These are phyloP conservation scores for Aspergillus sp. DNA, from an alignment of 2,329 filamentous ascomycete species.

Conservation along the genomic window DNA sequence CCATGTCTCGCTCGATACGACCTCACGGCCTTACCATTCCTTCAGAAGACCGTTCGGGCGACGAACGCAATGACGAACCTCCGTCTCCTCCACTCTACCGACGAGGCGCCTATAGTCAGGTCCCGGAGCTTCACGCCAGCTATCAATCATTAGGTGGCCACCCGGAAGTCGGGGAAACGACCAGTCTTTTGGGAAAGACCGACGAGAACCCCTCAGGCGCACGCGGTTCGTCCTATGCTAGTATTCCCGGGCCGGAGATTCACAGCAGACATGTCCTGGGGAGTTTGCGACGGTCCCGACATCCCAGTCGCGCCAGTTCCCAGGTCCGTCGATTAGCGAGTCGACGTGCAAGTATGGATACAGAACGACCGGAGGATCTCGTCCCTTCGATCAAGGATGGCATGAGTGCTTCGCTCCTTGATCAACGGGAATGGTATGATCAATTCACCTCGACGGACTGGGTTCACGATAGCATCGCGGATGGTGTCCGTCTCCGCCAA, in stretches of 20 bases:
- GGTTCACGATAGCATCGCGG: slow-evolving; percentile 95
- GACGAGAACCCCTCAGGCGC: slow-evolving; percentile 10
- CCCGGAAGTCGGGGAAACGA: slow-evolving; percentile 26
- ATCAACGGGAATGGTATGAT: slow-evolving; percentile 96
- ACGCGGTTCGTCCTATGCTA: slow-evolving; percentile 30
- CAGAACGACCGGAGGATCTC: slow-evolving; percentile 22
- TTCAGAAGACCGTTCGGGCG: slow-evolving; percentile 6
- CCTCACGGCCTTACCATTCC: slow-evolving; percentile 15
- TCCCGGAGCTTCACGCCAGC: slow-evolving; percentile 22
- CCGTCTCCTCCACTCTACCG: slow-evolving; percentile 29
- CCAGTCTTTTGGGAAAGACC: slow-evolving; percentile 24
- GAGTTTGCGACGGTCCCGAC: slow-evolving; percentile 32
- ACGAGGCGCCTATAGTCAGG: slow-evolving; percentile 18
- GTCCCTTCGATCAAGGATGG: slow-evolving; percentile 41
- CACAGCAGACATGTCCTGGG: slow-evolving; percentile 28
- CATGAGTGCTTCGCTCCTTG: slow-evolving; percentile 56
- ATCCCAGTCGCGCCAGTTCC: slow-evolving; percentile 45
- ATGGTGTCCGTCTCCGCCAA: slow-evolving; percentile 79
- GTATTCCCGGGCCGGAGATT: slow-evolving; percentile 26
- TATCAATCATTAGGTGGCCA: slow-evolving; percentile 25
- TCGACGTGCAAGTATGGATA: slow-evolving; percentile 51
- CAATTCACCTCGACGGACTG: slow-evolving; percentile 97
- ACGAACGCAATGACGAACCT: slow-evolving; percentile 16
- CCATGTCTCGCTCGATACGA: slow-evolving; percentile 27
- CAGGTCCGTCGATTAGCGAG: slow-evolving; percentile 40